Base-by-base conservation (phyloP, 2,329 filamentous ascomycete species). In the Bipolaris bicolor region DNA sequence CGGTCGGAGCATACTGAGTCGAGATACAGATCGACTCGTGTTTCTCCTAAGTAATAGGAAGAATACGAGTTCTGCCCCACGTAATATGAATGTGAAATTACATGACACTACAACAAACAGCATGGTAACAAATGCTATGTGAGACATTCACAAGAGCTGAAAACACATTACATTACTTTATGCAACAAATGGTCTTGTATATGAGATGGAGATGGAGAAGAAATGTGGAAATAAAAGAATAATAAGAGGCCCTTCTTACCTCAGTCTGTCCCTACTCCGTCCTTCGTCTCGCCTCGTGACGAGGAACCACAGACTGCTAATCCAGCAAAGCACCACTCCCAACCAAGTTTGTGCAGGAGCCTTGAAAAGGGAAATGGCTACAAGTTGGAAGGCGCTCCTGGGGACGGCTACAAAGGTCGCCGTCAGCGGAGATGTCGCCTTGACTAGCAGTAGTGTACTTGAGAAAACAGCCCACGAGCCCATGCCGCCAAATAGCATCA, bases 311-410 rank as follows among this genome's bases (percentile, higher is more conserved):
- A 76, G 60, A 64, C 79, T 81, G 58, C 78, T 79, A 5, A 77
- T 73, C 81, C 81, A 82, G 55, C 81, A 83, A 58, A 84, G 76
- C 5, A 74, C 68, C 9, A 84, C 77, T 1, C 82, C 82, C 5
- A 83, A 76, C 83, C 82, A 84, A 45, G 77, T 80, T 67, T 81
- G 81, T 10, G 77, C 76, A 0, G 81, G 80, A 74, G 84, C 77
- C 57, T 78, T 80, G 54, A 81, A 80, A 15, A 78, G 68, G 33
- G 77, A 77, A 62, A 84, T 72, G 15, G 83, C 73, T 1, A 79
- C 77, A 0, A 84, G 66, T 52, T 84, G 78, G 26, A 83, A 80
- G 0, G 81, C 82, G 16, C 77, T 77, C 52, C 81, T 70, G 0
- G 82, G 82, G 5, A 83, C 73, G 15, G 77, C 76, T n/a, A 84